A percentile compares a stretch with the other conserved stretches of the same genome.
phyloP scores from a whole-genome alignment of 768 basidiomycete genomes.

The Kwoniella sp. region DNA sequence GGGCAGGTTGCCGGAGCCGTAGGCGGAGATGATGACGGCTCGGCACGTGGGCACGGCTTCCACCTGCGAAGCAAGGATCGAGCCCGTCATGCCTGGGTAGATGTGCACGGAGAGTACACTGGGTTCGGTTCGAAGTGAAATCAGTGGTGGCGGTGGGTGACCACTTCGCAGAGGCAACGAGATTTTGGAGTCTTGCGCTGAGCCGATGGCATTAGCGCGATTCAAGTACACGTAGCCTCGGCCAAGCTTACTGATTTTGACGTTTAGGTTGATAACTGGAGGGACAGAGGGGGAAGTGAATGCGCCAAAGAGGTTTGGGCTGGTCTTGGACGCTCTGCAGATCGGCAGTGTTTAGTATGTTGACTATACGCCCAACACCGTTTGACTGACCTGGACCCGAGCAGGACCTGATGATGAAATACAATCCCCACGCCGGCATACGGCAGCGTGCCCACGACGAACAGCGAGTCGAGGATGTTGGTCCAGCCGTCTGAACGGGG shows the following conservation, averaged over 20 bases:
- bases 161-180: constrained; percentile 22
- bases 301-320: constrained; percentile 37
- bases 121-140: constrained; percentile 23
- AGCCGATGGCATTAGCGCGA: not conserved
- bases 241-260: constrained; percentile 43
- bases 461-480: constrained; percentile 38
- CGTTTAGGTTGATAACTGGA: constrained; percentile 38
- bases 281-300: constrained; percentile 39
- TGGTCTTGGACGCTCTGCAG: constrained; percentile 40
- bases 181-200: constrained; percentile 10
- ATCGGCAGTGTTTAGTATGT: not conserved
- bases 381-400: constrained; percentile 27
- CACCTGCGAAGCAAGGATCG: constrained; percentile 35
- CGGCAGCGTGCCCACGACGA: constrained; percentile 30
- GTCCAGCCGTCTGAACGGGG: constrained; percentile 43
- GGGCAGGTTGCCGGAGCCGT: constrained; percentile 40
- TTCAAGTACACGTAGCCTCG: not conserved
- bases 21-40: constrained; percentile 39
- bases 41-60: constrained; percentile 34
- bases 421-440: constrained; percentile 43
- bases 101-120: constrained; percentile 34
- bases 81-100: constrained; percentile 41
- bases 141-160: constrained; percentile 28
- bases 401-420: constrained; percentile 39
- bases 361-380: not conserved